Evolutionary conservation across 2,329 filamentous ascomycete genomes (phyloP), one percentile per base, ranked within the genome.

Genomic region (Cladobotryum protrusum): DNA sequence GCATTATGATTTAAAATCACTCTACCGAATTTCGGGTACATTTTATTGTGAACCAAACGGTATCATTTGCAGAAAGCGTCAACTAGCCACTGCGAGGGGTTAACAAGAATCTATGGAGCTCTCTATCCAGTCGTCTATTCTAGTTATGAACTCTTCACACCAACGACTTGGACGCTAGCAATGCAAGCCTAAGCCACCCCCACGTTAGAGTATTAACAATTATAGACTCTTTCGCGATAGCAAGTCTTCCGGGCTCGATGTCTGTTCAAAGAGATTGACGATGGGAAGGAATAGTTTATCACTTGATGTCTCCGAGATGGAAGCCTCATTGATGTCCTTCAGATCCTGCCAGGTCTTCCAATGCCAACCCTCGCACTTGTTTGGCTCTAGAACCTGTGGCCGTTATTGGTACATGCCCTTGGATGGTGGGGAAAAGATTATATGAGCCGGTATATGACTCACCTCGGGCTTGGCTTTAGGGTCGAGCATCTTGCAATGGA

Each of bases 381-480:
- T 58, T 0, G 72, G 72, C 49, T 81, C 78, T 43, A 71, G 57
- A 8, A 70, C 56, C 73, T 59, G 15, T 33, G 12, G 12, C 9
- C 13, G 29, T 48, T 32, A 47, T 47, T 11, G 11, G 12, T 41
- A 3, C 9, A 20, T 32, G 15, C 41, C 14, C 14, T 15, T n/a
- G 39, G 6, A 12, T 18, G 45, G 12, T 14, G 24, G 35, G 15
- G 19, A 14, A n/a, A 35, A 36, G 20, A 24, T 6, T 5, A 47
- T 7, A 20, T n/a, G 20, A 20, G 18, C 7, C 19, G 18, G 18
- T 32, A 19, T 61, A 52, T 5, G 57, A 66, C 73, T 59, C 52
- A 86, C 83, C 71, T 74, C 49, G 0, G 85, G 77, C 55, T 78
- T 63, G 20, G 73, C 72, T 0, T 59, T 55, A 14, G 73, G 68